Conservation (phyloP, 2,329 filamentous ascomycete genomes). For the Talaromyces sp. region DNA sequence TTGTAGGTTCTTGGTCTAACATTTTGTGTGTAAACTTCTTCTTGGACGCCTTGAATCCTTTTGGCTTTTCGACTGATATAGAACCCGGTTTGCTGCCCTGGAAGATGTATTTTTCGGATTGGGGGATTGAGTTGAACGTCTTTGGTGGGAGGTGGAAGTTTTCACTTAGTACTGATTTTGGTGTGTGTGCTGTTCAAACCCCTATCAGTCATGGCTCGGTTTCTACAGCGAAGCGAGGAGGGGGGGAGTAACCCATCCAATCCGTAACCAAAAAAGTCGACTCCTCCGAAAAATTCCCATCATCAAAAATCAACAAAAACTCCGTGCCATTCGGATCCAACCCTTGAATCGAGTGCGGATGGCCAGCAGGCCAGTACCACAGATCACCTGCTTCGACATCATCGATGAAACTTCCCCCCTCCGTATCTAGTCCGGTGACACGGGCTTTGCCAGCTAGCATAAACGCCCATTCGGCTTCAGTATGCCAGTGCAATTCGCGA, state of each 20-base stretch:
- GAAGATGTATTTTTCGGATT: conserved; percentile 72
- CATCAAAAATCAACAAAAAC: conserved; percentile 61
- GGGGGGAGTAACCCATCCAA: conserved; percentile 57
- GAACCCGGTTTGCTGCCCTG: conserved; percentile 62
- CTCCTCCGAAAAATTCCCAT: conserved; percentile 59
- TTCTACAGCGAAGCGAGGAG: neutral
- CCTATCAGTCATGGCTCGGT: neutral
- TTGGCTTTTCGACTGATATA: conserved; percentile 63
- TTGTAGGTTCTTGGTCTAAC: conserved; percentile 61
- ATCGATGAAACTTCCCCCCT: conserved; percentile 72
- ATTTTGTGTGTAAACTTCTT: conserved; percentile 68
- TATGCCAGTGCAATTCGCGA: conserved; percentile 78
- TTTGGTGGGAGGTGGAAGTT: conserved; percentile 71
- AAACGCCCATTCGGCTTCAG: conserved; percentile 71
- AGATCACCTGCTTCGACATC: conserved; percentile 72
- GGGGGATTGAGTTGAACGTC: conserved; percentile 64
- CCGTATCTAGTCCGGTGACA: conserved; percentile 70
- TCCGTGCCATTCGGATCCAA: conserved; percentile 63
- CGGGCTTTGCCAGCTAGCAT: conserved; percentile 69
- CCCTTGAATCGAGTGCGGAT: conserved; percentile 73
- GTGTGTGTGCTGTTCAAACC: conserved; percentile 59
- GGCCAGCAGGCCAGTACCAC: conserved; percentile 75
- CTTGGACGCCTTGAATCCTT: conserved; percentile 66
- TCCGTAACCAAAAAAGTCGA: conserved; percentile 73
- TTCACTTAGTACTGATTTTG: conserved; percentile 68